Base-by-base conservation (phyloP, 2,329 filamentous ascomycete genomes). In the Penicillium sp. region DNA sequence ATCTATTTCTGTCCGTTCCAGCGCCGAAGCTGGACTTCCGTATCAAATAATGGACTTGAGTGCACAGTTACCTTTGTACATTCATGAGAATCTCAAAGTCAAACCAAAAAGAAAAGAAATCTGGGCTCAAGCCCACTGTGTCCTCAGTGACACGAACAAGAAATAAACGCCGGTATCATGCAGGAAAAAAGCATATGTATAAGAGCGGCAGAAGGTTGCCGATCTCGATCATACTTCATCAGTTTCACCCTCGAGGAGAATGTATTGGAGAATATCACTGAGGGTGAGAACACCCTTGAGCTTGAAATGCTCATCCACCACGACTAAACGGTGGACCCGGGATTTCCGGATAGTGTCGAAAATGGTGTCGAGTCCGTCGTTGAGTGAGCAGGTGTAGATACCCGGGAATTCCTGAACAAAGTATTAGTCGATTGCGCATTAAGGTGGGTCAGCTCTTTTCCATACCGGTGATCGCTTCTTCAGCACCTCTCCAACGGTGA, bases 331-430 rank as follows among this genome's bases (percentile, higher is more conserved):
- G 77, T 99, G 95, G 27, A 99, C 93, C 60, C 96, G 85, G 46
- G 93, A 96, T 78, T 93, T 96, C 65, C 93, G 90, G 66, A 99
- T 91, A 1, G 95, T 98, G 74, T 97, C 93, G 73, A 98, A 98
- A 66, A 99, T 95, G 11, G 93, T 93, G 72, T 96, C 93, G 50
- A 99, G 84, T 54, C 93, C 88, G 75, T 99, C 95, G 61, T 96
- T 89, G 62, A 95, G 84, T 46, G 88, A 91, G 79, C 95, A 99
- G 0, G 93, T 98, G 77, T 97, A 98, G 62, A 99, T 98, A 44
- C 96, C 95, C 0, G 92, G 89, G 69, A 96, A 97, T 67, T 97
- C 93, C 83, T 88, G 60, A 23, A 14, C 8, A 44, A 11, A 13
- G 8, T 29, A 49, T 66, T 33, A 59, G 52, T 55, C 44, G 47